Evolutionary conservation across 2,329 filamentous ascomycete species (phyloP).

Genomic region (Chaetomiaceae sp.): DNA sequence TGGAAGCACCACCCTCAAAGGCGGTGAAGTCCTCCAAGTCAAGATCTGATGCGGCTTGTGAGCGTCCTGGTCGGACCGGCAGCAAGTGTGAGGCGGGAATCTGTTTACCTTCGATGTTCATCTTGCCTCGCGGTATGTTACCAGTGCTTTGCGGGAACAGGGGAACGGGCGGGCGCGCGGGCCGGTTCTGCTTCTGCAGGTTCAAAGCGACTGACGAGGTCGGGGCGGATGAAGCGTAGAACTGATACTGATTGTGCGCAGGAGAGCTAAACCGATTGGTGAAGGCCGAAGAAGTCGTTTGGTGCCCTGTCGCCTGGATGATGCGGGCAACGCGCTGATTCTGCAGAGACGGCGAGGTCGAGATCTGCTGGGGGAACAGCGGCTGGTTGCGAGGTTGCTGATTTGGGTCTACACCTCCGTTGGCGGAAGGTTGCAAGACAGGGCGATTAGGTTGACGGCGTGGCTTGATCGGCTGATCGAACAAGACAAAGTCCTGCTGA

Average conservation of each 20-base stretch:
- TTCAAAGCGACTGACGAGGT: conserved; percentile 56
- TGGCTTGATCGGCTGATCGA: conserved; percentile 50
- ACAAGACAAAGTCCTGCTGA: conserved; percentile 76
- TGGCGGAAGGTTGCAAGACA: conserved; percentile 36
- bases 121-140: conserved; percentile 49
- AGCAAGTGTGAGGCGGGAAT: conserved; percentile 20
- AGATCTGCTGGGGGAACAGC: conserved; percentile 30
- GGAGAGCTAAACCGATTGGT: conserved; percentile 55
- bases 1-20: conserved; percentile 49
- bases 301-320: conserved; percentile 54
- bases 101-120: conserved; percentile 54
- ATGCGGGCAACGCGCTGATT: conserved; percentile 57
- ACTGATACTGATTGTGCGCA: conserved; percentile 46
- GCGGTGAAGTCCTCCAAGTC: conserved; percentile 55
- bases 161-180: conserved; percentile 64
- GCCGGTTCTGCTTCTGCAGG: conserved; percentile 50
- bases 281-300: conserved; percentile 49
- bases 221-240: conserved; percentile 65
- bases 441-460: conserved; percentile 41
- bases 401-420: conserved; percentile 42
- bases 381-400: conserved; percentile 45
- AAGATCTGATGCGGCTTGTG: conserved; percentile 46
- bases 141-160: conserved; percentile 61
- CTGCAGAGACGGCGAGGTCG: conserved; percentile 44
- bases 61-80: conserved; percentile 19